Base-by-base conservation (phyloP, 148 eudicot genomes). In the Chenopodium quinoa region DNA sequence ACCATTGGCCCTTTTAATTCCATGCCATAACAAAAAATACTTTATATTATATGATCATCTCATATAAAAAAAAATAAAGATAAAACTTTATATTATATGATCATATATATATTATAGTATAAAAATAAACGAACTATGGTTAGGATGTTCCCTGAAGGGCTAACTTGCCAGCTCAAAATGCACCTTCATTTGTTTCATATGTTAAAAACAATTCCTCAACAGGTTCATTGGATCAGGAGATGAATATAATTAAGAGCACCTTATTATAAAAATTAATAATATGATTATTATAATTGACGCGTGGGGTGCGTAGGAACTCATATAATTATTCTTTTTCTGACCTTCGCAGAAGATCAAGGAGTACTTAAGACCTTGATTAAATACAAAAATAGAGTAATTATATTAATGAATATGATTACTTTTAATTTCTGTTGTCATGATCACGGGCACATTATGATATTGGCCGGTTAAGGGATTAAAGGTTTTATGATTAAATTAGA, bases 151-250 rank as follows among this genome's bases (percentile, higher is more conserved):
- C 86, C 81, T 37, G 10, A 47, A 77, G 46, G 27, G 71, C 75
- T 4, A 81, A 84, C 84, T 84, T 64, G 86, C 29, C 86, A 84
- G 84, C 84, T 81, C 65, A 5, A 84, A n/a, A 7, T 70, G 81
- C 84, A 81, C 81, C 83, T 79, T 84, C 69, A 50, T 75, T 20
- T 77, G 84, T 78, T 84, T 66, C 74, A 76, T 80, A 71, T 75
- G 52, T 73, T 23, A 48, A 84, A 81, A 81, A 84, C 70, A 84
- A 84, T 54, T 71, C 11, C 31, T 34, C 46, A 81, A 78, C 75
- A 84, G 74, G 81, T 84, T 84, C 86, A 84, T 77, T 84, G 86
- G 84, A 84, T 84, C 80, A 81, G 63, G 83, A 77, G 78, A 54
- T 64, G 44, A 5, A 37, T 37, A 37, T 37, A 77, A 81, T 84